Base-by-base conservation (phyloP, 495 filamentous ascomycete genomes). In the Halenospora varia region DNA sequence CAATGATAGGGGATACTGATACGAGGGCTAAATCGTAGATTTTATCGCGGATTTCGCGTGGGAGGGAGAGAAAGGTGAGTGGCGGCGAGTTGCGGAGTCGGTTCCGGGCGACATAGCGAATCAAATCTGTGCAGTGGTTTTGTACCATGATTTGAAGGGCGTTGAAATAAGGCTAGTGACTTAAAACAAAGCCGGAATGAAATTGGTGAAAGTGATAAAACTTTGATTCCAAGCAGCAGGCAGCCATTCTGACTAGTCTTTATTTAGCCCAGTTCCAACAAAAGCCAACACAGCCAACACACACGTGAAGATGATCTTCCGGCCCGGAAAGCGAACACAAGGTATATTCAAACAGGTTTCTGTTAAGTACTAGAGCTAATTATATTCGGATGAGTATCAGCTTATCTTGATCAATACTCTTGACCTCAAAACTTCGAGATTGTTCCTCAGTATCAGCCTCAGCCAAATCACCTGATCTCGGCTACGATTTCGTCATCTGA, bases 21-120 rank as follows among this genome's bases (percentile, higher is more conserved):
- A 51, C 48, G 11, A 51, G 48, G 20, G 26, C 48, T 29, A 51
- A 51, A 29, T 18, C 48, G 23, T 51, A 51, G 48, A 51, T 51
- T 51, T 51, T 18, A 51, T 51, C 48, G 48, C 48, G 48, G 25
- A 51, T 35, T 51, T 51, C 48, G 48, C 48, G 48, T 10, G 48
- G 25, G 48, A 51, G 48, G 48, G 48, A 51, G 22, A 51, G 48
- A 51, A 51, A 51, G 24, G 48, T 51, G 10, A 51, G 48, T 26
- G 48, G 48, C 0, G 48, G 48, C n/a, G 48, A 51, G 25, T 51
- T 51, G 48, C 48, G 48, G 13, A 25, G 23, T 29, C 23, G 20
- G 20, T 51, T 25, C 48, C 20, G 4, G 48, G 48, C 48, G 17
- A 26, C 23, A 51, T 51, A 20, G 25, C 48, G 48, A 51, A 51